A percentile compares a stretch with the other conserved stretches of the same genome.
phyloP scores from a whole-genome alignment of 768 basidiomycete genomes.

The Suillus hirtellus region DNA sequence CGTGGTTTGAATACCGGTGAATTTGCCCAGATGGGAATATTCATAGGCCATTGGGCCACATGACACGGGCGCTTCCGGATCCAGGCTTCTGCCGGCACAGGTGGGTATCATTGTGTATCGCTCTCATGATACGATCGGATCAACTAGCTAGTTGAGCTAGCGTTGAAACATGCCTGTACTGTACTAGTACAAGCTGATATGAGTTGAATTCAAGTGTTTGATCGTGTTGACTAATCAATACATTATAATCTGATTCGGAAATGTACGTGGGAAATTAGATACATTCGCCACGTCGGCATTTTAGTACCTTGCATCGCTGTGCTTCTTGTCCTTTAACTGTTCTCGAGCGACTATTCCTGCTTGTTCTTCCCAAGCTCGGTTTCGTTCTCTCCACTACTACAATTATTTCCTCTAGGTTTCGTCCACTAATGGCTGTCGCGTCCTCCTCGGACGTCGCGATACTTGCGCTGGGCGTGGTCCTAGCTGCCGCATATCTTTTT shows the following conservation, averaged over 20 bases:
- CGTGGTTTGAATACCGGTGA: not conserved
- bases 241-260: not conserved
- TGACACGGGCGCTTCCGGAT: no score
- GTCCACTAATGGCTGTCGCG: constrained; percentile 52
- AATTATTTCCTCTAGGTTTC: constrained; percentile 10
- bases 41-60: not conserved
- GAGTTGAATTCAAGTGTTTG: no score
- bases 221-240: not conserved
- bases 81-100: not conserved
- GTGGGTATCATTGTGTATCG: not conserved
- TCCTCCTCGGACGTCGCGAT: constrained; percentile 74
- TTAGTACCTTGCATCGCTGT: not conserved
- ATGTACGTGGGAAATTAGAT: not conserved
- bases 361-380: constrained; percentile 10
- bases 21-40: not conserved
- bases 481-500: constrained; percentile 82
- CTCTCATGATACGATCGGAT: not conserved
- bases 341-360: constrained; percentile 1
- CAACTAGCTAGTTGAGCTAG: not conserved
- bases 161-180: not conserved
- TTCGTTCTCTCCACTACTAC: constrained; percentile 5
- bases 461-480: constrained; percentile 69
- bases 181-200: no score
- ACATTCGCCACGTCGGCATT: not conserved
- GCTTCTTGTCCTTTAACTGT: constrained; percentile 9